These are phyloP conservation scores for Ministeria vibrans DNA, from an alignment of 78 protist genomes.

Conservation along the genomic window DNA sequence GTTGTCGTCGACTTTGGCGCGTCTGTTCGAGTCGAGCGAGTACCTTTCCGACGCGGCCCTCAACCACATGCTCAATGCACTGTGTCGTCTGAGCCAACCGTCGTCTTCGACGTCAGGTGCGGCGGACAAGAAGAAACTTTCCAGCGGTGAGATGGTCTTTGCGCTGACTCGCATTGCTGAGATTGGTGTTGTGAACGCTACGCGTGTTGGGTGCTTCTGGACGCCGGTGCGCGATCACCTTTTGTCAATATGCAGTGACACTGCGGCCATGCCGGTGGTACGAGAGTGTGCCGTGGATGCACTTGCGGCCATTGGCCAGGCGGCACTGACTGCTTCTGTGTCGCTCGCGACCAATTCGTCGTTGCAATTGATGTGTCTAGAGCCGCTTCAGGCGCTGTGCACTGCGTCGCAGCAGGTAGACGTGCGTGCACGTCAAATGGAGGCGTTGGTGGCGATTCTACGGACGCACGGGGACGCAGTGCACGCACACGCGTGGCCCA, in stretches of 20 bases:
- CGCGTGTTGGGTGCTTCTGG: conserved; percentile 13
- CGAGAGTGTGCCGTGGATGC: background rate
- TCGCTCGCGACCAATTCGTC: background rate
- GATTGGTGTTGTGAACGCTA: conserved; percentile 8
- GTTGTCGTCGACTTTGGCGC: background rate
- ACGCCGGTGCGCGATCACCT: background rate
- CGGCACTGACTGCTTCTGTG: conserved; percentile 4
- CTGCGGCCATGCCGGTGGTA: background rate
- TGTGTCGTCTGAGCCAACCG: background rate
- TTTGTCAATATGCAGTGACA: background rate
- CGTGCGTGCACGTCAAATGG: background rate
- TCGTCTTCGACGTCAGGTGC: background rate
- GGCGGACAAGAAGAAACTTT: background rate
- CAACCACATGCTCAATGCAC: background rate
- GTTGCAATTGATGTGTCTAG: too few relatives aligned
- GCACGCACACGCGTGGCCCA: too few relatives aligned
- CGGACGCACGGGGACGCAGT: too few relatives aligned
- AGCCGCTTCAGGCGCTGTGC: too few relatives aligned
- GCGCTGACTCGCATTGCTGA: background rate
- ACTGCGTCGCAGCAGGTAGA: too few relatives aligned
- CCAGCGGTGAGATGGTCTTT: background rate
- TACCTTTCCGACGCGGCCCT: background rate
- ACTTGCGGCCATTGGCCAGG: background rate
- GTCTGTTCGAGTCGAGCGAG: background rate
- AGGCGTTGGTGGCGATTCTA: conserved; percentile 5